These are phyloP conservation scores for Syzygium syzygioides DNA, from an alignment of 441 rosid species.

Conservation along the genomic window DNA sequence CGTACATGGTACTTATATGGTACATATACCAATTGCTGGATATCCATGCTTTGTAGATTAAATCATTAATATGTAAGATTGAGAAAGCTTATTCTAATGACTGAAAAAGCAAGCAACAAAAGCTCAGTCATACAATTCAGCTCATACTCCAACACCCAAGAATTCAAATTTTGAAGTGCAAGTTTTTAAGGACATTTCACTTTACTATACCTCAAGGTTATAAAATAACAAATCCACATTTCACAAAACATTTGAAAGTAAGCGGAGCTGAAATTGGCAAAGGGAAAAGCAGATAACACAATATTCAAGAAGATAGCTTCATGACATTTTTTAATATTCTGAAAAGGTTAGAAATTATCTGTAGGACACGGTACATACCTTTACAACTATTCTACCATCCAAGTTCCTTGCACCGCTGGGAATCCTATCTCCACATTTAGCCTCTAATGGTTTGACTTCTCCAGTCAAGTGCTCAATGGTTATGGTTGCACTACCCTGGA, in stretches of 20 bases:
- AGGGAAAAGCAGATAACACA: neutral
- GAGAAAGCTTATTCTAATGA: neutral
- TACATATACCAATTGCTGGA: neutral
- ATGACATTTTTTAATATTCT: constrained; percentile 5
- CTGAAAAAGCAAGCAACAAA: neutral
- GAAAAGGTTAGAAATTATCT: neutral
- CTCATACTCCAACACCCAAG: neutral
- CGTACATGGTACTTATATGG: neutral
- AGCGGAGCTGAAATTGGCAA: neutral
- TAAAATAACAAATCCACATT: neutral
- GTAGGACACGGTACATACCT: constrained; percentile 41
- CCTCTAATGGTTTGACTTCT: constrained; percentile 89
- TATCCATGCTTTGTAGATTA: neutral
- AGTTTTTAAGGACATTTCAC: neutral
- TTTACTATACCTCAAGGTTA: neutral
- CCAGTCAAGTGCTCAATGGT: constrained; percentile 96
- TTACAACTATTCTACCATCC: constrained; percentile 94
- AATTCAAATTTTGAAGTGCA: neutral
- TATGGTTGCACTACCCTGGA: constrained; percentile 84
- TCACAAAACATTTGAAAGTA: neutral
- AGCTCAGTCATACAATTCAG: neutral
- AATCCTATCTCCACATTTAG: constrained; percentile 78
- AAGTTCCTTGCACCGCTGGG: constrained; percentile 98
- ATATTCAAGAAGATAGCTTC: constrained; percentile 1
- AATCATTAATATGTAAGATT: neutral